Evolutionary conservation across 257 asterid genomes (phyloP).

Genomic region (Prunella vulgaris): DNA sequence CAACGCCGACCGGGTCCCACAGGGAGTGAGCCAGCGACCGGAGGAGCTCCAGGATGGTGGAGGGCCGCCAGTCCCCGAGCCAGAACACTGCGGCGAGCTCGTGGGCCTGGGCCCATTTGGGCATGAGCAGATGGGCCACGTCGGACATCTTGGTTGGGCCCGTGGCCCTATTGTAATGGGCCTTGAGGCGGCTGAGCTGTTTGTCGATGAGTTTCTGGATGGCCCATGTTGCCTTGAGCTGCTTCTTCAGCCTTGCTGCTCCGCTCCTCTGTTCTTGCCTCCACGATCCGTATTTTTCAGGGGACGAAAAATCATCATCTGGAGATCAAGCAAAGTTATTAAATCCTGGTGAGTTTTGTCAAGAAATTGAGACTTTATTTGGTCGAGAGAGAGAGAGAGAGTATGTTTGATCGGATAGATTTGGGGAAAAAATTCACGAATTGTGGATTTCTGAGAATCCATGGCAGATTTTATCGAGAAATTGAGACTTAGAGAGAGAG

Average conservation of each 20-base stretch:
- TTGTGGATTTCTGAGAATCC: neutral
- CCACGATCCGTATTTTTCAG: constrained; percentile 57
- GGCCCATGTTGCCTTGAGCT: constrained; percentile 63
- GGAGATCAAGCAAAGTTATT: neutral
- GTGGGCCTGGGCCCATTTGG: constrained; percentile 53
- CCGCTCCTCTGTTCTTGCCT: constrained; percentile 60
- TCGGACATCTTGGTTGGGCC: constrained; percentile 49
- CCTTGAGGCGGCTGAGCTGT: constrained; percentile 44
- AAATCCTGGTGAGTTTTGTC: too few species aligned
- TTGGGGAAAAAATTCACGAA: neutral
- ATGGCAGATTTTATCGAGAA: neutral
- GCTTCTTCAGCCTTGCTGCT: constrained; percentile 67
- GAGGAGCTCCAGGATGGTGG: constrained; percentile 60
- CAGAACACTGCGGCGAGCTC: constrained; percentile 68
- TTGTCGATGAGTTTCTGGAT: constrained; percentile 61
- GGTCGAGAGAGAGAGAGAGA: too few species aligned
- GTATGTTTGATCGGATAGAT: neutral
- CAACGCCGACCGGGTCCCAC: constrained; percentile 39
- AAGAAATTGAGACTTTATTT: too few species aligned
- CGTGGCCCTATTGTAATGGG: constrained; percentile 42
- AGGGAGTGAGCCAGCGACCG: constrained; percentile 38
- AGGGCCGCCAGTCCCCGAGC: constrained; percentile 97
- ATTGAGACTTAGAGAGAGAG: neutral
- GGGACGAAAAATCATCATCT: constrained; percentile 40
- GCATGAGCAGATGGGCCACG: constrained; percentile 56